Base-by-base conservation (phyloP, 2,329 filamentous ascomycete genomes). In the Venturia asperata region DNA sequence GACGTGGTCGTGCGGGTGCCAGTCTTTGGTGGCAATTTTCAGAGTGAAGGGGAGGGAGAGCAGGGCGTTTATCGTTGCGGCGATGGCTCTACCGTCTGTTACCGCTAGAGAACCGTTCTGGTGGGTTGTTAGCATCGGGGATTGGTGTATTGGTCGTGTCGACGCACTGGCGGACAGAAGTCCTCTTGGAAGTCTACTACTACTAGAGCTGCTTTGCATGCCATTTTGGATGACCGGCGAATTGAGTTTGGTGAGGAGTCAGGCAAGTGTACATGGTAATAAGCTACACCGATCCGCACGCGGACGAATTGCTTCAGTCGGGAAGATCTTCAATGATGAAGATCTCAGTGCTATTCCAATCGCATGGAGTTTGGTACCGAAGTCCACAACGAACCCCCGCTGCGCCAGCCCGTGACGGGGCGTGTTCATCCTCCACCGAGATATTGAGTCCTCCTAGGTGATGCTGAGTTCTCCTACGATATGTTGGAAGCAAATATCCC, bases 111-210 rank as follows among this genome's bases (percentile, higher is more conserved):
- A 82, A 68, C 93, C 94, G 68, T 88, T 83, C 91, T 96, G 70
- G 45, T 21, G 37, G 52, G 5, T 30, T 15, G n/a, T 47, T 42
- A 69, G 74, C 68, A 70, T 17, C 3, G 19, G 5, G 47, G 27
- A 42, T 41, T 65, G 45, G 62, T 58, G 64, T 55, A 61, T 49
- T 37, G 27, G n/a, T 19, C 63, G 13, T 15, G 39, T 52, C 64
- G 47, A 78, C 87, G 78, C 78, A 94, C 91, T 15, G 92, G 92
- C 66, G 90, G 90, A 75, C 91, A 96, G 76, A 97, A 97, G 79
- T 97, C 93, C 76, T 97, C 89, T 77, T 97, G 94, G 72, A 96
- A 82, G 76, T 97, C 92, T 64, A 96, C 88, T 13, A 96, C 83
- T 61, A 96, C 76, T 45, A 88, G 76, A n/a, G 85, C 85, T 56